phyloP scores from a whole-genome alignment of 306 rosid species.

The Vigna hirtella region DNA sequence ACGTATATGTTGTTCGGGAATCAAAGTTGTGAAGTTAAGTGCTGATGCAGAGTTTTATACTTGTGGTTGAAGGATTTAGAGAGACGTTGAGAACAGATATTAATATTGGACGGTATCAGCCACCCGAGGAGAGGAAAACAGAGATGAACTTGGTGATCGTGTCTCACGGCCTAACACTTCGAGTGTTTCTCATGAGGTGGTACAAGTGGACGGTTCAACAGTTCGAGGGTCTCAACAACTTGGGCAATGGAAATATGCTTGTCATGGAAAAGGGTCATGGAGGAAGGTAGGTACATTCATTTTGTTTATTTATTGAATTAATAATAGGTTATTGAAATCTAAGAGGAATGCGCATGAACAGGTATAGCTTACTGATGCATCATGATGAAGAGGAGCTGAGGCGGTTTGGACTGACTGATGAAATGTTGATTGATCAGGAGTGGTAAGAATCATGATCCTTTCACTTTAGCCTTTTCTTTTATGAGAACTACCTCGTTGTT shows the following conservation, averaged over 20 bases:
- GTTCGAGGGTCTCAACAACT: constrained; percentile 70
- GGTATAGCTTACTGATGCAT: constrained; percentile 76
- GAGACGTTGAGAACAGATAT: constrained; percentile 85
- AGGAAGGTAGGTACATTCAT: constrained; percentile 63
- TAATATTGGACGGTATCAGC: constrained; percentile 78
- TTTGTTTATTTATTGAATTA: neutral
- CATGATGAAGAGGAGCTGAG: constrained; percentile 75
- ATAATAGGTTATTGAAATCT: neutral
- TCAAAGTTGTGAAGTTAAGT: neutral
- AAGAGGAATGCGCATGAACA: constrained; percentile 6
- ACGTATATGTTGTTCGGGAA: neutral
- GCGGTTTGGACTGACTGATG: constrained; percentile 79
- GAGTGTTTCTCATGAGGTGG: constrained; percentile 96
- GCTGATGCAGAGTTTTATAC: neutral
- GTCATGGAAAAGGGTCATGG: constrained; percentile 90
- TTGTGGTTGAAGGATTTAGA: constrained; percentile 70
- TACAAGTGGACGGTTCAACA: constrained; percentile 91
- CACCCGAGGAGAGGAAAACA: constrained; percentile 65
- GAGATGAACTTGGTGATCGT: constrained; percentile 81
- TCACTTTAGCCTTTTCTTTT: no score
- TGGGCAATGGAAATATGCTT: constrained; percentile 66
- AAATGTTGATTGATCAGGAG: constrained; percentile 84
- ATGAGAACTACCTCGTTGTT: neutral
- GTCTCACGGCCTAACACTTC: constrained; percentile 82
- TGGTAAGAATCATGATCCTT: constrained; percentile 52